Evolutionary conservation across 306 rosid genomes (phyloP).

Genomic region (Sindora glabra): DNA sequence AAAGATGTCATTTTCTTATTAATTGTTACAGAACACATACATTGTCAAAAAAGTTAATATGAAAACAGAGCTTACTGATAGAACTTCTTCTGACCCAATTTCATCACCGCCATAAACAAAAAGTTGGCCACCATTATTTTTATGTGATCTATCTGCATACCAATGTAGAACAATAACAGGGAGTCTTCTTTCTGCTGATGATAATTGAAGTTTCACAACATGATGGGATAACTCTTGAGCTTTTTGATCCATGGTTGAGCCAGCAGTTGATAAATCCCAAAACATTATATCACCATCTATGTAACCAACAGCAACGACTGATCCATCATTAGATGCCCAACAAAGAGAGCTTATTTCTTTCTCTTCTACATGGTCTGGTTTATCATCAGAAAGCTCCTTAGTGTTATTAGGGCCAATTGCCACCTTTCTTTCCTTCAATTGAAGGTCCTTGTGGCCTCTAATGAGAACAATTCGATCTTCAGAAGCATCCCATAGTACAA

Average conservation of each 20-base stretch:
- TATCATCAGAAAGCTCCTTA: slow-evolving; percentile 31
- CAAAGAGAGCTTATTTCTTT: slow-evolving; percentile 83
- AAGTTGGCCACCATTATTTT: slow-evolving; percentile 42
- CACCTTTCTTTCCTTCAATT: slow-evolving; percentile 33
- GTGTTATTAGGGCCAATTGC: slow-evolving; percentile 26
- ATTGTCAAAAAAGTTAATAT: slow-evolving; percentile 7
- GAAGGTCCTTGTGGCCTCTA: slow-evolving; percentile 57
- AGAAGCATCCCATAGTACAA: slow-evolving; percentile 83
- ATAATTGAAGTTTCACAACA: slow-evolving; percentile 69
- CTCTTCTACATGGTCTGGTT: slow-evolving; percentile 32
- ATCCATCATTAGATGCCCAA: slow-evolving; percentile 78
- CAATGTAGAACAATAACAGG: slow-evolving; percentile 69
- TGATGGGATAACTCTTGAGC: slow-evolving; percentile 29
- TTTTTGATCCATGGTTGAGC: slow-evolving; percentile 29
- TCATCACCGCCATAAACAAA: slow-evolving; percentile 84
- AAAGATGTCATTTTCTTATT: slow-evolving; percentile 3
- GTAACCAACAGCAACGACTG: slow-evolving; percentile 69
- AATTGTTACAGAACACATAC: slow-evolving; percentile 8
- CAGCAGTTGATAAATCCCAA: slow-evolving; percentile 61
- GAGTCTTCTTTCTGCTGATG: slow-evolving; percentile 60
- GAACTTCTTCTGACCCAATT: slow-evolving; percentile 80
- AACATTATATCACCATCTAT: slow-evolving; percentile 87
- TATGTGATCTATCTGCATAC: slow-evolving; percentile 33
- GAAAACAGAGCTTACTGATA: slow-evolving; percentile 45
- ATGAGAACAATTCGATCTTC: slow-evolving; percentile 62